These are phyloP conservation scores for Penicillium aurantiogriseum DNA, from an alignment of 2,329 filamentous ascomycete species.

Conservation along the genomic window DNA sequence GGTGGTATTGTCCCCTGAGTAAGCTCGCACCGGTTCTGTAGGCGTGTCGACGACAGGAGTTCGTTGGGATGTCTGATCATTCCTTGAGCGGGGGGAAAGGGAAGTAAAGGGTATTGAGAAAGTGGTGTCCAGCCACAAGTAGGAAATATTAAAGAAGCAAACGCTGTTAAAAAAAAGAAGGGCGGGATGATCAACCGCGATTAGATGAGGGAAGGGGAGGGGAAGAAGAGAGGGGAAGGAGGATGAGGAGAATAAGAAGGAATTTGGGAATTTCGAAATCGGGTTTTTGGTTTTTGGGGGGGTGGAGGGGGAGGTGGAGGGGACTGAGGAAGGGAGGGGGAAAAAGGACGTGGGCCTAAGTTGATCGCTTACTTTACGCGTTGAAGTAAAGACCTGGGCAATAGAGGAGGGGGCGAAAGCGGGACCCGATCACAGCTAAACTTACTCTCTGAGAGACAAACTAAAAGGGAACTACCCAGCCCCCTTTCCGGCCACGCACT, in stretches of 20 bases:
- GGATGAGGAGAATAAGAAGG: constrained; percentile 25
- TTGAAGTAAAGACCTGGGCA: constrained; percentile 5
- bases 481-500: constrained; percentile 25
- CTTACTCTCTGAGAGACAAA: background rate
- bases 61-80: constrained; percentile 45
- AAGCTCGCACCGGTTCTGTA: constrained; percentile 45
- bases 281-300: constrained; percentile 14
- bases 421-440: constrained; percentile 12
- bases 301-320: constrained; percentile 11
- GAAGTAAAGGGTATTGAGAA: constrained; percentile 22
- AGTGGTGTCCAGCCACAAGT: constrained; percentile 41
- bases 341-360: constrained; percentile 23
- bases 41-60: constrained; percentile 41
- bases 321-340: constrained; percentile 11
- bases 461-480: constrained; percentile 5
- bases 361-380: constrained; percentile 23
- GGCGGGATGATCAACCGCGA: constrained; percentile 25
- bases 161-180: constrained; percentile 23
- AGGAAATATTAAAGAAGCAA: constrained; percentile 15
- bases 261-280: constrained; percentile 19
- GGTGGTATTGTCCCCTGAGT: constrained; percentile 42
- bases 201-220: constrained; percentile 18
- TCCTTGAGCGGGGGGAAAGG: constrained; percentile 38
- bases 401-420: constrained; percentile 21
- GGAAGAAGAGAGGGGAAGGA: constrained; percentile 17